Evolutionary conservation across 805 yeast species (phyloP), one percentile per base, ranked within the genome.

Genomic region (Cyberlindnera xylosilytica): DNA sequence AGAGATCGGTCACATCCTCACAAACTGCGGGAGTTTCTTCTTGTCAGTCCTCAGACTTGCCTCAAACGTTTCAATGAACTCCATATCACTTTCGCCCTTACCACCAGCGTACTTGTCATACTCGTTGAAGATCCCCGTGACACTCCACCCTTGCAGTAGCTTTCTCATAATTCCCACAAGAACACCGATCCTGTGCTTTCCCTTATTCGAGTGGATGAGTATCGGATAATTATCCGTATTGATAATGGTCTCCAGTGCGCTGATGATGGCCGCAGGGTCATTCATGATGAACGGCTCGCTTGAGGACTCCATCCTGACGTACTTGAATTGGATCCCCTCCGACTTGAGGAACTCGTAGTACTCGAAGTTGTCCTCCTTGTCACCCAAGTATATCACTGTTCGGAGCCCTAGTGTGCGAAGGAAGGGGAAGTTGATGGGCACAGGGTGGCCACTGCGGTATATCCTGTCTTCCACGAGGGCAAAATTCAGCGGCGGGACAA

Each of bases 101-200:
- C 96, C 97, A 54, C 87, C 82, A 6, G 98, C 95, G 63, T 88
- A 91, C 60, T 87, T 81, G 42, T 85, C 87, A 62, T 91, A 91
- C 62, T 91, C 99, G 60, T 89, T 97, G 62, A 88, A 93, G 6
- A 88, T 83, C 2, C 97, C 95, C 39, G 96, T 82, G 54, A 87
- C 72, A 45, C 93, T 80, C 99, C 99, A 91, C 2, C 95, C 95
- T 63, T 89, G 97, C 35, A 89, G 66, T 39, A 84, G 61, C 58
- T 87, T 88, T 37, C 99, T 68, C 74, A 91, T 81, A 23, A 88
- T 72, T 0, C 97, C 99, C n/a, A 90, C 95, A 32, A 90, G 69
- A 1, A 93, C 90, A 0, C 98, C 98, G 3, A 88, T 90, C 33
- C 99, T 66, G 61, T 91, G 99, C 62, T 93, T 93, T 2, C 99